Percentiles rank a stretch among this genome's conserved stretches.
phyloP scores from a whole-genome alignment of 495 filamentous ascomycete species.

The Penicillium silybi region DNA sequence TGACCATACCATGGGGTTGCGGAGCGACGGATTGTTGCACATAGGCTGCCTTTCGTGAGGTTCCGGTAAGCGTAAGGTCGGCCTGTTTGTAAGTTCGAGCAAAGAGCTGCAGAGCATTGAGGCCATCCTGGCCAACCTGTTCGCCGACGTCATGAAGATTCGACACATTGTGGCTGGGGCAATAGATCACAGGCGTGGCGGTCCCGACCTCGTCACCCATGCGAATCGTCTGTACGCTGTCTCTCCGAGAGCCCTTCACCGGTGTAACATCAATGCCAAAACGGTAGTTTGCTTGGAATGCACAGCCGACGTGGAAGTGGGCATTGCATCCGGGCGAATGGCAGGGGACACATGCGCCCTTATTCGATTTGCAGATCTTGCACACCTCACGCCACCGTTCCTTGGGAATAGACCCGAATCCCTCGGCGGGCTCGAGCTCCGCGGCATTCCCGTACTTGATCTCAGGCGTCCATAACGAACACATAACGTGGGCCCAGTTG shows the following conservation, averaged over 20 bases:
- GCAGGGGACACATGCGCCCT: conserved; percentile 79
- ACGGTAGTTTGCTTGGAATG: conserved; percentile 73
- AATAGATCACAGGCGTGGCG: conserved; percentile 80
- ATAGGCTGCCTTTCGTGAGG: conserved; percentile 79
- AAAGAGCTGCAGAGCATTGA: conserved; percentile 81
- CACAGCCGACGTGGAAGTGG: conserved; percentile 85
- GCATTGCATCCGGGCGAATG: conserved; percentile 65
- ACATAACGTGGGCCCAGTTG: conserved; percentile 97
- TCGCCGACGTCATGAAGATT: conserved; percentile 76
- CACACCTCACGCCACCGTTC: conserved; percentile 68
- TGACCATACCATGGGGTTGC: conserved; percentile 20
- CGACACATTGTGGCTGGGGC: conserved; percentile 76
- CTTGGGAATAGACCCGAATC: conserved; percentile 72
- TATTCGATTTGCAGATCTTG: conserved; percentile 69
- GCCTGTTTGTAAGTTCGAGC: conserved; percentile 90
- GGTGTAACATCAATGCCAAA: conserved; percentile 90
- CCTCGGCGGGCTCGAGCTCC: conserved; percentile 78
- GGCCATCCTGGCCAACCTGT: conserved; percentile 48
- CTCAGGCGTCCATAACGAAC: conserved; percentile 86
- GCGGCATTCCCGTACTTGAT: conserved; percentile 84
- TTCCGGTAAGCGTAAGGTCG: conserved; percentile 83
- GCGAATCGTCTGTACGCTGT: conserved; percentile 66
- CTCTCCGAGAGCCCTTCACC: conserved; percentile 79
- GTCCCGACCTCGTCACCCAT: conserved; percentile 73
- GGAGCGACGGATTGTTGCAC: conserved; percentile 48